Evolutionary conservation across 1,284 basidiomycete species (phyloP).

Genomic region (Microbotryomycetes sp.): DNA sequence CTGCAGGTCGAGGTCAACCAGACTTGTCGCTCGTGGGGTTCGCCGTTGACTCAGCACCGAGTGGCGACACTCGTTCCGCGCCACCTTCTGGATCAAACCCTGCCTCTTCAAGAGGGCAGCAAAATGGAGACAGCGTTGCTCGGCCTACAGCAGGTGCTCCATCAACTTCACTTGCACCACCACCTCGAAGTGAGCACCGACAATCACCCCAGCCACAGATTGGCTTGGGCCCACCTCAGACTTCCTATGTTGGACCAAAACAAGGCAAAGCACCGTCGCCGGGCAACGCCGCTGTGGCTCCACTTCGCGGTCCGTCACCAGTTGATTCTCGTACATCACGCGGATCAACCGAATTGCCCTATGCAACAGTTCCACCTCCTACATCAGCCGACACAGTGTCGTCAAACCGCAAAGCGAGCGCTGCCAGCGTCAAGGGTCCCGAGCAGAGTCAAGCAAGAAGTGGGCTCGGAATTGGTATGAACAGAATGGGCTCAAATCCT

Average conservation of each 20-base stretch:
- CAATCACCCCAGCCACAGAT: neutral
- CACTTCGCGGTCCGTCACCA: no score
- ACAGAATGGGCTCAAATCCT: no score
- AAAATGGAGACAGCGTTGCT: no score
- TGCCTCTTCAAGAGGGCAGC: no score
- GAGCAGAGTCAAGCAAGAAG: neutral
- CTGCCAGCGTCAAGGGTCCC: neutral
- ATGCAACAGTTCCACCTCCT: neutral
- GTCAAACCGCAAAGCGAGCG: neutral
- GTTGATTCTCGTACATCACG: no score
- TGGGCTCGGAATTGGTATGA: neutral
- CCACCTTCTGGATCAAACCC: neutral
- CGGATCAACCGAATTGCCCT: neutral
- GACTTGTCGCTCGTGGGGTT: constrained; percentile 32
- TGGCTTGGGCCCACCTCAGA: no score
- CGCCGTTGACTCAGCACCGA: constrained; percentile 24
- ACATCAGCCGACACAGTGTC: neutral
- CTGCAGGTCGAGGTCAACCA: constrained; percentile 17
- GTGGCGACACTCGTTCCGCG: neutral
- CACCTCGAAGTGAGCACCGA: neutral
- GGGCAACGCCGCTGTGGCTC: no score
- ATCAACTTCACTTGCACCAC: no score
- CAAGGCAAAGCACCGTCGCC: neutral
- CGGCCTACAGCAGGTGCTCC: no score
- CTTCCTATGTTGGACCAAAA: neutral